A percentile compares a stretch with the other conserved stretches of the same genome.
phyloP scores from a whole-genome alignment of 768 basidiomycete species.

The Tylopilus subfusipes region DNA sequence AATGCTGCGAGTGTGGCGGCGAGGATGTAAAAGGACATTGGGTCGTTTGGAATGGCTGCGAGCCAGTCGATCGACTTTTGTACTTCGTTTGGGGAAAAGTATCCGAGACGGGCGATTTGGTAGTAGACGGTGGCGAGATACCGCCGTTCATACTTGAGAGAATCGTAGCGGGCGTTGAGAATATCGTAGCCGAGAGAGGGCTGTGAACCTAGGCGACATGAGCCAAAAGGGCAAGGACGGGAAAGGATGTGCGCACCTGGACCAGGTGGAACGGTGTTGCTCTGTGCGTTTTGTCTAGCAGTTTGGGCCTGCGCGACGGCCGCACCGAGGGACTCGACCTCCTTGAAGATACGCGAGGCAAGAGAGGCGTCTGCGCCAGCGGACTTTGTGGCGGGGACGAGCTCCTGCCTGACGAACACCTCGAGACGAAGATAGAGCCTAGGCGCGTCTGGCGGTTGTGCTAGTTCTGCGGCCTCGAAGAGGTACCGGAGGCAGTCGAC shows the following conservation, averaged over 20 bases:
- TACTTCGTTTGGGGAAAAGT: conserved; percentile 57
- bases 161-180: conserved; percentile 64
- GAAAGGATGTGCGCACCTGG: conserved; percentile 40
- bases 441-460: conserved; percentile 42
- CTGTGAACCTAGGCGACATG: conserved; percentile 34
- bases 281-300: conserved; percentile 57
- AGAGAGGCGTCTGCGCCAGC: conserved; percentile 43
- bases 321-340: conserved; percentile 58
- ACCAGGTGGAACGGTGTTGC: conserved; percentile 52
- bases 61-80: conserved; percentile 71
- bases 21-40: conserved; percentile 68
- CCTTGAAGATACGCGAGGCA: conserved; percentile 54
- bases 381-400: conserved; percentile 40
- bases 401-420: conserved; percentile 52
- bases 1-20: conserved; percentile 61
- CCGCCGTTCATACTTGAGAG: conserved; percentile 70
- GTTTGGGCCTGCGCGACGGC: conserved; percentile 51
- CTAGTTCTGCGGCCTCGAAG: conserved; percentile 56
- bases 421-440: conserved; percentile 50
- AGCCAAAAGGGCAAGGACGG: neutral
- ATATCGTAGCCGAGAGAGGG: conserved; percentile 62
- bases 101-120: conserved; percentile 60
- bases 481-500: conserved; percentile 69
- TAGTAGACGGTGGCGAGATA: conserved; percentile 61
- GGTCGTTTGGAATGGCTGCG: conserved; percentile 57